phyloP scores from a whole-genome alignment of 2,329 filamentous ascomycete genomes.

The Bipolaris oryzae region DNA sequence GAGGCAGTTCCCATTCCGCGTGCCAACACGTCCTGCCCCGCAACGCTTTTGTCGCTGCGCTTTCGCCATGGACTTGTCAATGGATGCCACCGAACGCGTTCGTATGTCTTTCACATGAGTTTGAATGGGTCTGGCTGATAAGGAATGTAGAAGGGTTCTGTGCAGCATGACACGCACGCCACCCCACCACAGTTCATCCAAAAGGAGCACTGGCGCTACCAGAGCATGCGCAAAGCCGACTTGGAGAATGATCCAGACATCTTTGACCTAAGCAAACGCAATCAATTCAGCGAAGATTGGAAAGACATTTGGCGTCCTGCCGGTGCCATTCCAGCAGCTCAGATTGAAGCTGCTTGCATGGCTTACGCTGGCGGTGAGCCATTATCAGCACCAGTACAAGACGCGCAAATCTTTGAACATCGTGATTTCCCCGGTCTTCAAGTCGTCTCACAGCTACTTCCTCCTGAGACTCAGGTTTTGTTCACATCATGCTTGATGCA shows the following conservation, averaged over 20 bases:
- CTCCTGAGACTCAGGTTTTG: conserved; percentile 70
- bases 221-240: conserved; percentile 62
- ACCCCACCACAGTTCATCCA: conserved; percentile 45
- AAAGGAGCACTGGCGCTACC: conserved; percentile 56
- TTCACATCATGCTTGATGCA: conserved; percentile 79
- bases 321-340: conserved; percentile 35
- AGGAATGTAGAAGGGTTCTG: conserved; percentile 26
- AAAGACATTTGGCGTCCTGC: conserved; percentile 36
- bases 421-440: conserved; percentile 63
- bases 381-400: conserved; percentile 25
- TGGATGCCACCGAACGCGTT: conserved; percentile 34
- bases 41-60: background rate
- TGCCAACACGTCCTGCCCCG: background rate
- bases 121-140: conserved; percentile 33
- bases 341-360: conserved; percentile 39
- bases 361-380: conserved; percentile 39
- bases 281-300: conserved; percentile 43
- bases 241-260: conserved; percentile 57
- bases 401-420: conserved; percentile 45
- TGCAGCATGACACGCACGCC: conserved; percentile 48
- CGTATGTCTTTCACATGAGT: conserved; percentile 35
- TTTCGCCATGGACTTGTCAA: conserved; percentile 35
- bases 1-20: background rate
- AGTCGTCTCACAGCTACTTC: conserved; percentile 76
- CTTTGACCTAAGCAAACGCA: conserved; percentile 45